phyloP scores from a whole-genome alignment of 352 stramenopile species.

The Globisporangium cylindrosporum region DNA sequence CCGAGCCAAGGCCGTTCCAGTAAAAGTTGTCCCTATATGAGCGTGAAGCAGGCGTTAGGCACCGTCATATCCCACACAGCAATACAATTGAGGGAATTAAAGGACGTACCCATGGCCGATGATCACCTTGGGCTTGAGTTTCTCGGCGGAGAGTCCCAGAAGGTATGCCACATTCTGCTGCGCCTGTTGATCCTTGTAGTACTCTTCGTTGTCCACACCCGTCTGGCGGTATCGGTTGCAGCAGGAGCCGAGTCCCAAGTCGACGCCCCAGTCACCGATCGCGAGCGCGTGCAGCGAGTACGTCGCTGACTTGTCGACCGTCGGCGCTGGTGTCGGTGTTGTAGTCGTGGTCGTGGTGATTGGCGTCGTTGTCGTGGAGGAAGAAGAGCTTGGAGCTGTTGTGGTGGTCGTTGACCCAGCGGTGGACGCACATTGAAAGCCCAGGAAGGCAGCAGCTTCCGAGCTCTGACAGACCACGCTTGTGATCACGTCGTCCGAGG shows the following conservation, averaged over 20 bases:
- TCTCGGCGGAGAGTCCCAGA: constrained; percentile 53
- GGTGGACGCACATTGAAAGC: constrained; percentile 35
- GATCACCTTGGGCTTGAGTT: constrained; percentile 58
- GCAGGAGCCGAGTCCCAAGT: constrained; percentile 61
- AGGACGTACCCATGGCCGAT: constrained; percentile 47
- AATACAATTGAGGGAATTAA: not conserved
- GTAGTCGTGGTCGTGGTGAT: constrained; percentile 14
- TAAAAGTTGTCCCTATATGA: constrained; percentile 57
- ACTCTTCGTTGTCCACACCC: constrained; percentile 45
- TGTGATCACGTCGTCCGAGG: constrained; percentile 32
- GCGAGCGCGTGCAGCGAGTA: constrained; percentile 62
- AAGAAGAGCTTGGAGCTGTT: not conserved
- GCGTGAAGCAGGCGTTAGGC: not conserved
- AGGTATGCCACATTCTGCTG: constrained; percentile 64
- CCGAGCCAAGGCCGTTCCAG: constrained; percentile 66
- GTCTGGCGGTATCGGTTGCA: constrained; percentile 72
- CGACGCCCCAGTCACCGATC: constrained; percentile 70
- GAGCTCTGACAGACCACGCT: constrained; percentile 39
- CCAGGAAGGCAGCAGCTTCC: constrained; percentile 37
- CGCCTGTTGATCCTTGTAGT: constrained; percentile 74
- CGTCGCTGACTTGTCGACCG: constrained; percentile 33
- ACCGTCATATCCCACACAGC: not conserved
- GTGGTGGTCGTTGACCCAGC: constrained; percentile 8
- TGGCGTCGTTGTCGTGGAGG: constrained; percentile 12
- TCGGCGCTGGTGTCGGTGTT: constrained; percentile 17